phyloP scores from a whole-genome alignment of 129 eudicot species.

The Ambrosia artemisiifolia region DNA sequence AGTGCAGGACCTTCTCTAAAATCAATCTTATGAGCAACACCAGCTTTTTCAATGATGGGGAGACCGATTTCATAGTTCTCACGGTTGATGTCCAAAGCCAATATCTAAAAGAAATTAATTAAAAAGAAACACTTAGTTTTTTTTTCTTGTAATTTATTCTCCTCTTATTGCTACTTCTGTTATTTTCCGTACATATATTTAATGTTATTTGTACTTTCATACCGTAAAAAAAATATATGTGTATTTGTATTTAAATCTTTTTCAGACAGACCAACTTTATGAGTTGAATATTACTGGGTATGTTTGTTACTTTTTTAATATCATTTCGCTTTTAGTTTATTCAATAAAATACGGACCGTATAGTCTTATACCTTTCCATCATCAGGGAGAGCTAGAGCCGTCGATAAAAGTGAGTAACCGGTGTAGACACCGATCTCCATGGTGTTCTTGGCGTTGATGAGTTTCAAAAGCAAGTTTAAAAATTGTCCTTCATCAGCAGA shows the following conservation, averaged over 20 bases:
- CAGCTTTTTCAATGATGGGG: constrained; percentile 36
- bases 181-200: no score
- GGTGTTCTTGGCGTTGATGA: constrained; percentile 54
- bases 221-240: no score
- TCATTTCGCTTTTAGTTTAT: not conserved
- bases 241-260: no score
- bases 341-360: not conserved
- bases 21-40: constrained; percentile 41
- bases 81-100: constrained; percentile 39
- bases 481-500: constrained; percentile 68
- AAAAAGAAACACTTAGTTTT: not conserved
- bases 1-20: constrained; percentile 45
- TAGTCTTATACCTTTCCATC: constrained; percentile 47
- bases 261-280: no score
- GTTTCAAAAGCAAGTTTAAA: constrained; percentile 45
- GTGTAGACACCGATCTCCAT: constrained; percentile 62
- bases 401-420: constrained; percentile 57
- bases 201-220: no score
- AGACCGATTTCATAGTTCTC: constrained; percentile 38
- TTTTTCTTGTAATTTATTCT: not conserved
- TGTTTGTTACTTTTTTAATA: not conserved
- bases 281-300: no score
- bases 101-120: constrained; percentile 15
- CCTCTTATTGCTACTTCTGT: no score
- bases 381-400: constrained; percentile 58